Base-by-base conservation (phyloP, 1,139 yeast species). In the Suzukiozyma palmioleophila region DNA sequence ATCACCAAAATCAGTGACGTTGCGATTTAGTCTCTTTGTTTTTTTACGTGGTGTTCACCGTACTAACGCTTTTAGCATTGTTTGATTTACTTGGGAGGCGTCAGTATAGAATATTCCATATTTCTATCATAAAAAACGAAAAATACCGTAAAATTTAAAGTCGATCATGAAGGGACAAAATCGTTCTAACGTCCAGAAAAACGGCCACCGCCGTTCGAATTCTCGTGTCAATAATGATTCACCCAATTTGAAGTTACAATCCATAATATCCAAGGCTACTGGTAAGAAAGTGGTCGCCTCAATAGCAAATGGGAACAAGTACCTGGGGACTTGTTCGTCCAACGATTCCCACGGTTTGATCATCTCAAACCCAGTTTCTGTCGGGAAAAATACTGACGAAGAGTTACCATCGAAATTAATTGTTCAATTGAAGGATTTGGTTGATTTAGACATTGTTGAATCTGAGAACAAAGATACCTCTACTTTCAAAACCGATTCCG, bases 401-500 rank as follows among this genome's bases (percentile, higher is more conserved):
- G 52, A 46, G 4, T 53, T 68, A 18, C 72, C 74, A 8, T 75
- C 73, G 16, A 69, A 69, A 32, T 54, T 84, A 47, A 62, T 79
- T 31, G 68, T 84, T 45, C 64, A 69, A 43, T 73, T 80, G 9
- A 75, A 76, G 41, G 90, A 85, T 47, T 69, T 86, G 47, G 73
- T 81, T 43, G 88, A 81, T 56, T 55, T 85, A 40, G 81, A 75
- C 48, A 61, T 79, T 28, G 56, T 59, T 34, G 65, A 66, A 38
- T 64, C 78, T 21, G 73, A 75, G 3, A 27, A 35, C 7, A 30
- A 30, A 11, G 14, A 26, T 4, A 9, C 25, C 8, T 18, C 15
- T 5, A 9, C 27, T 5, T 90, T 92, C 70, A 81, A 77, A 56
- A 92, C 96, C 1, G 97, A 92, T 60, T 64, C 82, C 3, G 97